phyloP scores from a whole-genome alignment of 352 stramenopile species.

The Phytophthora litchii region DNA sequence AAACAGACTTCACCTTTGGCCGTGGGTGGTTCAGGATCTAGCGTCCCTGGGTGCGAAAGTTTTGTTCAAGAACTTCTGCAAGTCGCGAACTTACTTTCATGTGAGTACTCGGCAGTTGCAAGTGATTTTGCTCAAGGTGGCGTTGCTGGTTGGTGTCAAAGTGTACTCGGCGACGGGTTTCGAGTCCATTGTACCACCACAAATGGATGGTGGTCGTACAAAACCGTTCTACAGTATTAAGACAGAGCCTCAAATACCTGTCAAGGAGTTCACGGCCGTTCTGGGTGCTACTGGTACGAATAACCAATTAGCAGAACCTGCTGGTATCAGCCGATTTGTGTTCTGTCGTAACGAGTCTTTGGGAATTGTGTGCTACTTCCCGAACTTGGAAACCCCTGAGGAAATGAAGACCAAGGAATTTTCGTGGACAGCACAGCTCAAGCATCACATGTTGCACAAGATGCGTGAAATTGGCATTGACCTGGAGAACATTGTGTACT shows the following conservation, averaged over 20 bases:
- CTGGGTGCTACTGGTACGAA: conserved; percentile 62
- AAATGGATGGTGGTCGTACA: conserved; percentile 48
- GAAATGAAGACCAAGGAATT: conserved; percentile 73
- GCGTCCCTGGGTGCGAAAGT: conserved; percentile 74
- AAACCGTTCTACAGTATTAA: conserved; percentile 63
- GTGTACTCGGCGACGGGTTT: conserved; percentile 62
- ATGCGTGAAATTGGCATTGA: conserved; percentile 66
- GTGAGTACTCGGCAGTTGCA: conserved; percentile 81
- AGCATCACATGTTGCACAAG: conserved; percentile 69
- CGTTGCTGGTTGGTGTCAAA: conserved; percentile 64
- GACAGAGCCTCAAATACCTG: conserved; percentile 69
- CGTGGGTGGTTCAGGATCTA: conserved; percentile 81
- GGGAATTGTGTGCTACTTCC: conserved; percentile 81
- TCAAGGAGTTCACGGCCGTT: conserved; percentile 64
- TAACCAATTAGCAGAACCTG: conserved; percentile 54
- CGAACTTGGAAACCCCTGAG: conserved; percentile 61
- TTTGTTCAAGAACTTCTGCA: conserved; percentile 72
- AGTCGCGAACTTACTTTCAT: conserved; percentile 77
- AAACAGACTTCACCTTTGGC: conserved; percentile 84
- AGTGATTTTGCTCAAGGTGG: conserved; percentile 80
- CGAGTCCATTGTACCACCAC: conserved; percentile 35
- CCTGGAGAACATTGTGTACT: conserved; percentile 84
- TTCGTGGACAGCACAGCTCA: conserved; percentile 79
- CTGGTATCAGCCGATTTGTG: conserved; percentile 70
- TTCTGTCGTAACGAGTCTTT: conserved; percentile 76